Conservation (phyloP, 257 asterid genomes). For the Agastache rugosa region DNA sequence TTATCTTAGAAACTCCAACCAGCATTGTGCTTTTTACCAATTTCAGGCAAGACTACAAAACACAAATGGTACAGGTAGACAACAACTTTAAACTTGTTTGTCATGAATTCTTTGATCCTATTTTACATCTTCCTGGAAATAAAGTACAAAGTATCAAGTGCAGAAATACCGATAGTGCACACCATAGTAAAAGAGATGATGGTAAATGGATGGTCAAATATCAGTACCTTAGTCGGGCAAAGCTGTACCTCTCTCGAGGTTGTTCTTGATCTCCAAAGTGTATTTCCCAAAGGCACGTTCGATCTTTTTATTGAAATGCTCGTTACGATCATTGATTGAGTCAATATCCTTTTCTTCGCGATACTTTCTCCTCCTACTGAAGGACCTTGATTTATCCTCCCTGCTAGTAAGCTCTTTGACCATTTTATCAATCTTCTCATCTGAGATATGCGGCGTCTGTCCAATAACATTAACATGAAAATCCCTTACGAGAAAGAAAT, state of each 20-base stretch:
- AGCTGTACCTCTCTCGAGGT: slow-evolving; percentile 77
- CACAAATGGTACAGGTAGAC: background rate
- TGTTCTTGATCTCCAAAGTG: slow-evolving; percentile 95
- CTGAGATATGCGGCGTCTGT: slow-evolving; percentile 79
- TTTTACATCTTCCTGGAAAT: slow-evolving; percentile 5
- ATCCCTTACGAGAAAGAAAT: background rate
- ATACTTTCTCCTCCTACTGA: slow-evolving; percentile 93
- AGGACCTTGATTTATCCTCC: slow-evolving; percentile 80
- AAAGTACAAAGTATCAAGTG: background rate
- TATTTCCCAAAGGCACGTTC: slow-evolving; percentile 94
- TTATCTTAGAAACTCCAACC: too few relatives aligned
- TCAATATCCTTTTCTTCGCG: slow-evolving; percentile 97
- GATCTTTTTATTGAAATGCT: slow-evolving; percentile 95
- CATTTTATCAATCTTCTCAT: slow-evolving; percentile 84
- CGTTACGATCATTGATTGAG: slow-evolving; percentile 79
- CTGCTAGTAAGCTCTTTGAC: slow-evolving; percentile 85
- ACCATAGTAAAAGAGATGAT: background rate
- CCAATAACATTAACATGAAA: slow-evolving; percentile 21
- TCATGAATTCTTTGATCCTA: background rate
- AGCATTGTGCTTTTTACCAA: too few relatives aligned
- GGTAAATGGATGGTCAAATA: too few relatives aligned
- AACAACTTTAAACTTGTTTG: background rate
- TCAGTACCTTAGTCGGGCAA: slow-evolving; percentile 50
- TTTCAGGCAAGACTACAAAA: background rate
- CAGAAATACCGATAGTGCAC: background rate